Evolutionary conservation across 1,284 basidiomycete genomes (phyloP), one percentile per base, ranked within the genome.

Genomic region (Pholiota adiposa): DNA sequence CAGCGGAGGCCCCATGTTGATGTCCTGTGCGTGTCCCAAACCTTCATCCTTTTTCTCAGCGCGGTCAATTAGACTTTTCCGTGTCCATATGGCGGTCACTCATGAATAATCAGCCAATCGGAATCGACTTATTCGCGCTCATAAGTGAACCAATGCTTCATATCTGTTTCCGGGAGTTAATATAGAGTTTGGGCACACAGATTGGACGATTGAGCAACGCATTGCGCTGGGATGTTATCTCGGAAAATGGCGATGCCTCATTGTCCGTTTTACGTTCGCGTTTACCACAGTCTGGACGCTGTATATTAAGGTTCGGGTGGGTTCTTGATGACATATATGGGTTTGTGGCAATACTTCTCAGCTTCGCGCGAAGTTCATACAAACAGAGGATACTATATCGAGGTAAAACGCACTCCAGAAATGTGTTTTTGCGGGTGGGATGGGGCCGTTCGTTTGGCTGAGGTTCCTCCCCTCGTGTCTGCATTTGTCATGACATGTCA

Each of bases 51-150:
- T 31, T 4, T 57, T 58, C 56, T 41, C 52, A 58, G 54, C 50
- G 48, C 23, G 50, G 60, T 58, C 56, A 58, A 62, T 44, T 58
- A 62, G 34, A 14, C 56, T 62, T 55, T 54, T 18, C 54, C 49
- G 44, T 34, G 19, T 51, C 58, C 56, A 46, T 56, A 55, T 51
- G 55, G 44, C 44, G 52, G 59, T n/a, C 21, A 16, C 25, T 34
- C 49, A 51, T 18, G 51, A 36, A n/a, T 19, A 49, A 50, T 29
- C 43, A 36, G 43, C 40, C 23, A 46, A 40, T 44, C 36, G 3
- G 38, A 9, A 19, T n/a, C n/a, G n/a, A n/a, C n/a, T 16, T 31
- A 31, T 31, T 31, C 38, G 33, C 36, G 3, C 25, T 49, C 43
- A 51, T 56, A 43, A 56, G 59, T 56, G 59, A 60, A 56, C 25